Percentiles rank a stretch among this genome's conserved stretches.
Evolutionary conservation across 2,329 filamentous ascomycete species (phyloP).

Genomic region (Penicillium sp.): DNA sequence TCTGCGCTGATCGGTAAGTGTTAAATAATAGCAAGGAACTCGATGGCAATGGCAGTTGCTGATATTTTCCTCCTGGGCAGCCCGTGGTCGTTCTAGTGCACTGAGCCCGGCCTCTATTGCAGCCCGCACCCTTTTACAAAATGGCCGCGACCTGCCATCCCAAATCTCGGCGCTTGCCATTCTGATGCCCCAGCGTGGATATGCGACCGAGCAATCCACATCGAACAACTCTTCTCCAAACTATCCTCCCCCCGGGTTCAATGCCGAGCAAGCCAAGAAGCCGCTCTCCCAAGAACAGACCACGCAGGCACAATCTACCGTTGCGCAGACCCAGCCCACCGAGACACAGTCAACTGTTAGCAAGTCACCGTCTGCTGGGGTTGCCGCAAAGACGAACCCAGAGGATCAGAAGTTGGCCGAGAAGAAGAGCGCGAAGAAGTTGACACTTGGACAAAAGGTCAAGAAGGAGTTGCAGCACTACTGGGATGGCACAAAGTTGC

Average conservation of each 20-base stretch:
- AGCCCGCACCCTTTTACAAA: conserved; percentile 34
- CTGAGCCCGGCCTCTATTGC: conserved; percentile 29
- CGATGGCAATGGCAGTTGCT: background rate
- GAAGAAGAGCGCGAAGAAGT: conserved; percentile 74
- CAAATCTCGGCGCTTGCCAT: conserved; percentile 58
- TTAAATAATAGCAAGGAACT: background rate
- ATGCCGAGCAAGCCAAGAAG: conserved; percentile 84
- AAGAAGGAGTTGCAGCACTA: conserved; percentile 94
- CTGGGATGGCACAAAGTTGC: conserved; percentile 96
- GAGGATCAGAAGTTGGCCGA: conserved; percentile 59
- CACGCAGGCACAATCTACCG: conserved; percentile 23
- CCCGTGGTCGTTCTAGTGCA: conserved; percentile 32
- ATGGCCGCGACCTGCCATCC: conserved; percentile 45
- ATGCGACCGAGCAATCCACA: conserved; percentile 58
- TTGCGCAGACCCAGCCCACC: conserved; percentile 6
- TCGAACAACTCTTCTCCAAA: conserved; percentile 46
- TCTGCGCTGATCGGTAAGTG: conserved; percentile 31
- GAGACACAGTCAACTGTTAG: conserved; percentile 38
- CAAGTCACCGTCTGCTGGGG: conserved; percentile 58
- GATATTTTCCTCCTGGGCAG: conserved; percentile 20
- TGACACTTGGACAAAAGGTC: conserved; percentile 86
- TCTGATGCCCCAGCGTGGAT: conserved; percentile 52
- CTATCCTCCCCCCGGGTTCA: conserved; percentile 84
- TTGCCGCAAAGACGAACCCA: conserved; percentile 55
- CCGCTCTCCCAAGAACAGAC: conserved; percentile 62